These are phyloP conservation scores for Huntiella omanensis DNA, from an alignment of 2,329 filamentous ascomycete genomes.

Conservation along the genomic window DNA sequence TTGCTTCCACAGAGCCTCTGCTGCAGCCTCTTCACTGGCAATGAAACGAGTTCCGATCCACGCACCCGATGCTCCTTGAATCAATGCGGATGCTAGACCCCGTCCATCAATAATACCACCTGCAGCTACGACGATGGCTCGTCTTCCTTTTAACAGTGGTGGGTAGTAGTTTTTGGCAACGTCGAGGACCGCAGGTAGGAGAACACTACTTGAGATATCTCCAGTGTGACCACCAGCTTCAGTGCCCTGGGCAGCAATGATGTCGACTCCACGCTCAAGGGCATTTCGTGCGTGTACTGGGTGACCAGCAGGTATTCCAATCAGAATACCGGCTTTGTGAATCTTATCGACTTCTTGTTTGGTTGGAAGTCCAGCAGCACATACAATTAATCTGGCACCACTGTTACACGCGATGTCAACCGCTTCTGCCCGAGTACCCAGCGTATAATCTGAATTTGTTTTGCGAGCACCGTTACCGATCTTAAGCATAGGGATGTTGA, in stretches of 20 bases:
- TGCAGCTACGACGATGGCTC: conserved; percentile 70
- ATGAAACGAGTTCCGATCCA: conserved; percentile 95
- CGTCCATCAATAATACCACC: conserved; percentile 75
- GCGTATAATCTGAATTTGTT: conserved; percentile 92
- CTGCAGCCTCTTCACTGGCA: conserved; percentile 62
- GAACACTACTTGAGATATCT: conserved; percentile 65
- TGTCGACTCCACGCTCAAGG: conserved; percentile 68
- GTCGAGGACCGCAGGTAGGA: conserved; percentile 76
- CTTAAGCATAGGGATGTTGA: conserved; percentile 82
- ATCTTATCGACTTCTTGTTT: conserved; percentile 52
- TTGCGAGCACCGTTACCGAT: conserved; percentile 66
- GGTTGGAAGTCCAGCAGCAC: conserved; percentile 74
- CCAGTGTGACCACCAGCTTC: conserved; percentile 91
- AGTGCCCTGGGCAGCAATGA: conserved; percentile 80
- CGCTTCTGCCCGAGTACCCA: conserved; percentile 70
- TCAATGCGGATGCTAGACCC: conserved; percentile 60
- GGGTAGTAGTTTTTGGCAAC: conserved; percentile 56
- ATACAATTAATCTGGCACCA: conserved; percentile 71
- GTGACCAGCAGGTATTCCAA: conserved; percentile 97
- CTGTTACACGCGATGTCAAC: conserved; percentile 73
- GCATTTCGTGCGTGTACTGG: conserved; percentile 85
- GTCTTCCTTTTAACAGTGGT: conserved; percentile 45
- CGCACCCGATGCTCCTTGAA: conserved; percentile 73
- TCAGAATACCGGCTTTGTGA: conserved; percentile 59
- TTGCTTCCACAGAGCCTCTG: conserved; percentile 65